Evolutionary conservation across 441 rosid genomes (phyloP), one percentile per base, ranked within the genome.

Genomic region (Croton laevigatus): DNA sequence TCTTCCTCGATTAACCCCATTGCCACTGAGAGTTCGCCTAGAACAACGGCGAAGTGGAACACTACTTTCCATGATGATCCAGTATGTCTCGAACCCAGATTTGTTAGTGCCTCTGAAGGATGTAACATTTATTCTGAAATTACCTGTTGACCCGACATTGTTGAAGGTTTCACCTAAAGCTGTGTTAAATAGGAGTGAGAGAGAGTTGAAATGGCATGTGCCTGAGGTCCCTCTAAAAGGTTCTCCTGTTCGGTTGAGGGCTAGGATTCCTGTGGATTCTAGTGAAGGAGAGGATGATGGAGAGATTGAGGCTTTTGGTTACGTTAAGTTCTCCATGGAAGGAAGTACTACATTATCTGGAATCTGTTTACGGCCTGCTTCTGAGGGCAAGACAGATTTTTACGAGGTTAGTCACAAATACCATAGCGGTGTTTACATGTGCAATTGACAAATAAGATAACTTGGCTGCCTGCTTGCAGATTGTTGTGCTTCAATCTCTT

Each of bases 81-180:
- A 94, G 76, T 94, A 91, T 72, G 97, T 80, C 59, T 88, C 93
- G 19, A 90, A 82, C 62, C 98, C 97, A 0, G 97, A 91, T 44
- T 79, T 91, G 81, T 81, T 78, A 12, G 76, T 77, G 58, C 97
- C 97, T 48, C 74, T 91, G 79, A 82, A 38, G 16, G 84, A 89
- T 69, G 97, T 90, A 0, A 86, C 97, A 13, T 91, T 94, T 80
- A 74, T 86, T 10, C 70, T 94, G 82, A 94, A 94, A 77, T 85
- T 94, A 74, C 98, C 98, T 0, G 94, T 88, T 66, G 98, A 94
- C 77, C 98, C 98, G 22, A 82, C 95, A 34, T 78, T 94, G 83
- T 80, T 94, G 68, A 94, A 91, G 84, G 98, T 94, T 69, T 87
- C 94, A 0, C 98, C 98, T 34, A 91, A 91, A 71, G 98, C 97